Evolutionary conservation across 2,329 filamentous ascomycete species (phyloP), one percentile per base, ranked within the genome.

Genomic region (Aspergillus hortae): DNA sequence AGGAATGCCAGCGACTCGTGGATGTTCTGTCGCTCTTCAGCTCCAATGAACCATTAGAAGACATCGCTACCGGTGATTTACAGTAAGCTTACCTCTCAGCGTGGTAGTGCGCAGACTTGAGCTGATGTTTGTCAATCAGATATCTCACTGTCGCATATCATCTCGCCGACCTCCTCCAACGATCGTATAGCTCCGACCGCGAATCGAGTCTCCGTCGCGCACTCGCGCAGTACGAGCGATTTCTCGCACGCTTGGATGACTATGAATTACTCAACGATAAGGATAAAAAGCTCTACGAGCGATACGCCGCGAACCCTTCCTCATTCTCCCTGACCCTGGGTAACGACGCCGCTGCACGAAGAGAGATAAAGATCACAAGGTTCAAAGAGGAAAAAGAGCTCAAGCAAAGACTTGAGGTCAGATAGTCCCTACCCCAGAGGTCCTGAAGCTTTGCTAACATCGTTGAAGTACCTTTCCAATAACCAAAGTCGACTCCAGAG

Each of bases 341-440:
- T 7, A 79, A 76, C 19, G 83, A 89, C 70, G 82, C 89, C 4
- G 82, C 86, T 17, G 82, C 84, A 27, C 82, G 87, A 56, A 81
- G 94, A 60, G 86, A 92, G 51, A 84, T 85, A 44, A 99, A 97
- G 74, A 95, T 99, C 60, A 81, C 84, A 42, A 85, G 88, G 55
- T 96, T 91, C 73, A 86, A 84, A 62, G 83, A 89, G 47, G 94
- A 97, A 70, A 96, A 94, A 69, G 85, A 88, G 56, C 73, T 99
- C 54, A 91, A 90, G 71, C 80, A 85, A 59, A 92, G 88, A 69
- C 78, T 97, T n/a, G 89, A 90, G 70, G 83, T 85, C 69, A 41
- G 71, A 61, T 23, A 68, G 2, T 40, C 49, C 50, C 38, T 61
- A 10, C 14, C 55, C 7, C 49, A 36, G 15, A 47, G 25, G 7